Conservation (phyloP, 164 flowering plant species). For the Echeveria elegans region DNA sequence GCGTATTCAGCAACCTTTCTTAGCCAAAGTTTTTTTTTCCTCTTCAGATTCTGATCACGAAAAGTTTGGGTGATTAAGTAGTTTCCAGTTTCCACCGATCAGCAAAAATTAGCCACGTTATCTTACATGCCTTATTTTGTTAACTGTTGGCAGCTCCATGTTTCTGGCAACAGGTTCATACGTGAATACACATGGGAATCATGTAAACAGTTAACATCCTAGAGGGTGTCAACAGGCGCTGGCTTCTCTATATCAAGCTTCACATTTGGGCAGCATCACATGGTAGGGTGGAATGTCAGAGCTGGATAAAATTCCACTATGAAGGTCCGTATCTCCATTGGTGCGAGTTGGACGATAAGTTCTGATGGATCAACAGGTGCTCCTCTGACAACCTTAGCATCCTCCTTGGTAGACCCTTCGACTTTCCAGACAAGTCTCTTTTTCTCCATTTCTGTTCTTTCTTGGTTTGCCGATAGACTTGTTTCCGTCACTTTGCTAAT, state of each 20-base stretch:
- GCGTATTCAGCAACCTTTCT: too few relatives aligned
- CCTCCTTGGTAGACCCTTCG: constrained; percentile 23
- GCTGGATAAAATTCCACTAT: constrained; percentile 27
- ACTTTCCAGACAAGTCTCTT: constrained; percentile 47
- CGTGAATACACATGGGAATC: background rate
- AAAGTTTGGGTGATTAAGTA: too few relatives aligned
- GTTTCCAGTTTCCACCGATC: constrained; percentile 9
- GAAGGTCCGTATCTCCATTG: constrained; percentile 94
- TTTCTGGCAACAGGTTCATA: background rate
- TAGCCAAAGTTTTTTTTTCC: too few relatives aligned
- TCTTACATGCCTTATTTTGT: background rate
- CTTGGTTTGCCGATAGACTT: constrained; percentile 70
- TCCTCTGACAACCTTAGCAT: constrained; percentile 23
- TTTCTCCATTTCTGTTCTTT: constrained; percentile 44
- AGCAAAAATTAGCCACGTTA: constrained; percentile 19
- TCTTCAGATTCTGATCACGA: too few relatives aligned
- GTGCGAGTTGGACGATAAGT: constrained; percentile 67
- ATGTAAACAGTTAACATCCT: background rate
- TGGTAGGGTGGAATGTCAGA: background rate
- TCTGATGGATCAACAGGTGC: constrained; percentile 56
- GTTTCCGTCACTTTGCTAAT: constrained; percentile 62
- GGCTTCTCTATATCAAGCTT: background rate
- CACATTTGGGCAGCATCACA: background rate
- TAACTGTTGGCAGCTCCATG: background rate
- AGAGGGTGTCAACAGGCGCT: background rate